A percentile compares a stretch with the other conserved stretches of the same genome.
phyloP scores from a whole-genome alignment of 2,329 filamentous ascomycete genomes.

The Conoideocrella luteorostrata region DNA sequence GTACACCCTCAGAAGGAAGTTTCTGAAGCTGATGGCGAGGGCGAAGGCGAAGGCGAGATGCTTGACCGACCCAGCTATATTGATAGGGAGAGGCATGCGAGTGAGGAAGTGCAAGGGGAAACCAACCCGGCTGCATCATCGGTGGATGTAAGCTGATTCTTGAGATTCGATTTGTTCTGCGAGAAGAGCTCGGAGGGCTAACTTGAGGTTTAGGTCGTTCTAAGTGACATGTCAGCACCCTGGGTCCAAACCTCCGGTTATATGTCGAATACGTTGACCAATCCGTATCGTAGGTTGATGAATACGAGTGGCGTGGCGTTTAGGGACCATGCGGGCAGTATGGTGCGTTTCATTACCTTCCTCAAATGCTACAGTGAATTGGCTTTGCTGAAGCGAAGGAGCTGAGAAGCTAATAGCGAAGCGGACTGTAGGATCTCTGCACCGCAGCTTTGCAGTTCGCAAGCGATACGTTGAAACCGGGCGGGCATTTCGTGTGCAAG shows the following conservation, averaged over 20 bases:
- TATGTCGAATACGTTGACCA: conserved; percentile 85
- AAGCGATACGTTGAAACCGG: conserved; percentile 72
- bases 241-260: conserved; percentile 76
- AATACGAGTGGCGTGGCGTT: conserved; percentile 89
- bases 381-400: too few species aligned
- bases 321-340: conserved; percentile 85
- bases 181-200: neutral
- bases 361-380: too few species aligned
- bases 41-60: conserved; percentile 18
- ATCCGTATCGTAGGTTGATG: conserved; percentile 97
- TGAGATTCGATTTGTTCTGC: neutral
- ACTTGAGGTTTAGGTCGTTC: conserved; percentile 58
- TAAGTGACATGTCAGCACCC: conserved; percentile 99
- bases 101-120: conserved; percentile 18
- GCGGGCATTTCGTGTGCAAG: conserved; percentile 93
- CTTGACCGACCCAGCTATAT: conserved; percentile 54
- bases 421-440: conserved; percentile 68
- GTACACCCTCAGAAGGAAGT: neutral
- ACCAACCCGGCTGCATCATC: conserved; percentile 13
- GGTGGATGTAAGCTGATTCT: conserved; percentile 57
- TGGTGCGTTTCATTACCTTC: conserved; percentile 55
- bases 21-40: conserved; percentile 8
- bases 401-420: conserved; percentile 5
- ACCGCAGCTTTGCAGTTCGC: conserved; percentile 77
- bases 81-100: conserved; percentile 50